Conservation (phyloP, 768 basidiomycete genomes). For the Calvatia gigantea region DNA sequence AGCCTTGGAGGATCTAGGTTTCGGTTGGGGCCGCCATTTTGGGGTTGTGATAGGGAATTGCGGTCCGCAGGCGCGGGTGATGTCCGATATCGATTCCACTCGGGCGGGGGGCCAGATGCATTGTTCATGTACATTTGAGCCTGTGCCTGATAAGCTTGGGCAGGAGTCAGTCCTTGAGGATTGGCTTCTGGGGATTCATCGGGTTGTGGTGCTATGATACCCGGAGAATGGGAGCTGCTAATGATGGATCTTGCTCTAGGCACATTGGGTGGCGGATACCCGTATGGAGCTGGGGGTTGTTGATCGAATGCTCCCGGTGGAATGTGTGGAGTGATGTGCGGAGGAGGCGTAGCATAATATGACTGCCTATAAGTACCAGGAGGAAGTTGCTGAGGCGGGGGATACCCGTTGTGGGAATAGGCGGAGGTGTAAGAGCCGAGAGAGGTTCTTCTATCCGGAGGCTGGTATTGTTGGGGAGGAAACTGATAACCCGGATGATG, state of each 20-base stretch:
- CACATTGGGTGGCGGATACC: slow-evolving; percentile 26
- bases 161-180: slow-evolving; percentile 59
- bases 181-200: slow-evolving; percentile 52
- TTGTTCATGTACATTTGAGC: slow-evolving; percentile 54
- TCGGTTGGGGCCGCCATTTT: slow-evolving; percentile 21
- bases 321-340: slow-evolving; percentile 21
- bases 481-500: slow-evolving; percentile 15
- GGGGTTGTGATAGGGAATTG: slow-evolving; percentile 17
- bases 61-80: slow-evolving; percentile 26
- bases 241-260: slow-evolving; percentile 50
- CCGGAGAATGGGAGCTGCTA: slow-evolving; percentile 33
- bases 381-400: slow-evolving; percentile 18
- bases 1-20: slow-evolving; percentile 31
- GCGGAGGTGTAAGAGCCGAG: slow-evolving; percentile 34
- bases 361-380: slow-evolving; percentile 33
- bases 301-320: slow-evolving; percentile 23
- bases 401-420: slow-evolving; percentile 21
- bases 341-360: slow-evolving; percentile 31
- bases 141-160: slow-evolving; percentile 81
- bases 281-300: slow-evolving; percentile 24
- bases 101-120: slow-evolving; percentile 27
- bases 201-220: slow-evolving; percentile 42
- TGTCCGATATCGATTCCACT: slow-evolving; percentile 24
- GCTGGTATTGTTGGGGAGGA: slow-evolving; percentile 24
- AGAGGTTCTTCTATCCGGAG: slow-evolving; percentile 46